Evolutionary conservation across 106 monocot species (phyloP).

Genomic region (Acorus calamus): DNA sequence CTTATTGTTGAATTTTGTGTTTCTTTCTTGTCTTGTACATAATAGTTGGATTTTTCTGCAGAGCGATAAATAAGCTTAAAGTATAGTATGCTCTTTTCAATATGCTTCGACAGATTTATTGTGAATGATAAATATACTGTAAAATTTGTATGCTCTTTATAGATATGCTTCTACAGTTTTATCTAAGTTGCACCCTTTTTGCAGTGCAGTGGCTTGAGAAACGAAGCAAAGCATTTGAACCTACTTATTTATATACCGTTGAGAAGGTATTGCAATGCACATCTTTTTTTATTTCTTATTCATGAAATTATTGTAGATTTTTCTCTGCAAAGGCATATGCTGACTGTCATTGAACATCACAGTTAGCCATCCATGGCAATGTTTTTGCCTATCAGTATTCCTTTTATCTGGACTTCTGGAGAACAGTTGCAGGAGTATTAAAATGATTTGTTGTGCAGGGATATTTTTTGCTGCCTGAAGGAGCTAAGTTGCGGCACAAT

Average conservation of each 20-base stretch:
- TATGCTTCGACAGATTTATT: too few relatives aligned
- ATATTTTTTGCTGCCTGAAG: constrained; percentile 95
- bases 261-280: constrained; percentile 57
- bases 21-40: too few relatives aligned
- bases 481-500: constrained; percentile 69
- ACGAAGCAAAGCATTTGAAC: constrained; percentile 85
- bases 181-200: constrained; percentile 8
- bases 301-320: neutral
- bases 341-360: too few relatives aligned
- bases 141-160: neutral
- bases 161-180: neutral
- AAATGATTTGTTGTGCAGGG: constrained; percentile 42
- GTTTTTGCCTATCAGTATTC: too few relatives aligned
- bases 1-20: too few relatives aligned
- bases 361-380: too few relatives aligned
- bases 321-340: neutral
- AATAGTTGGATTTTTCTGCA: too few relatives aligned
- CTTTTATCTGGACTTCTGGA: too few relatives aligned
- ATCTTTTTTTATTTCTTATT: neutral
- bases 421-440: too few relatives aligned
- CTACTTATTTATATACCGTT: constrained; percentile 79
- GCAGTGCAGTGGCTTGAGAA: constrained; percentile 87
- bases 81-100: too few relatives aligned
- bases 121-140: too few relatives aligned
- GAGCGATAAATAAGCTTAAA: too few relatives aligned